Base-by-base conservation (phyloP, 139 green algal species). In the Yamagishiella unicocca region DNA sequence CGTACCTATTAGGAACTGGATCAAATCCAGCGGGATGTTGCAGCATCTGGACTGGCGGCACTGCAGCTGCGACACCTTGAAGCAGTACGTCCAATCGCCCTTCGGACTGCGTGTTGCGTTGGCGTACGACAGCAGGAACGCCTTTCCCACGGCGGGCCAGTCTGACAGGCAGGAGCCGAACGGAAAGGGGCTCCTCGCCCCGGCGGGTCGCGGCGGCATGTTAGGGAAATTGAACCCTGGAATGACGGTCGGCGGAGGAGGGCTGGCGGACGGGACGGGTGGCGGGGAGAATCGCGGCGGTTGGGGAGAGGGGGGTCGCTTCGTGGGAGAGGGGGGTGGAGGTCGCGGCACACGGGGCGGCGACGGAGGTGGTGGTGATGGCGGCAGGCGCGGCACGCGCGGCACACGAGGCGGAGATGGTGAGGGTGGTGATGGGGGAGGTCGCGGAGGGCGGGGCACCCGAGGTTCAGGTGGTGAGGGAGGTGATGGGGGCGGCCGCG, bases 1-100 rank as follows among this genome's bases (percentile, higher is more conserved):
- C n/a, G n/a, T n/a, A 85, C 79, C 66, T 12, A 85, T 85, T 12
- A 85, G 79, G 58, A 85, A 77, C 79, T 85, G 79, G 17, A 76
- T 27, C 4, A 37, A 14, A 0, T 85, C 79, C 61, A 85, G 79
- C 1, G 24, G 17, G 17, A 76, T 85, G 24, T 25, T 17, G 42
- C 79, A 85, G 43, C 79, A 85, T n/a, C 40, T 19, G 4, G 61
- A 2, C 61, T 64, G 50, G n/a, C 21, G 14, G 79, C 61, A 75
- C 42, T 62, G n/a, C 12, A 25, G 17, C 17, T 35, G 45, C 29
- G 25, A 33, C 7, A 85, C 40, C 0, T 27, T 19, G 79, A 85
- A 76, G 79, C 79, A 85, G 61, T 76, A 75, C n/a, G 61, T n/a
- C 42, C 61, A 66, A 31, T 85, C 62, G 29, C 62, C 21, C 4